Conservation (phyloP, 306 rosid species). For the Prunus dulcis region DNA sequence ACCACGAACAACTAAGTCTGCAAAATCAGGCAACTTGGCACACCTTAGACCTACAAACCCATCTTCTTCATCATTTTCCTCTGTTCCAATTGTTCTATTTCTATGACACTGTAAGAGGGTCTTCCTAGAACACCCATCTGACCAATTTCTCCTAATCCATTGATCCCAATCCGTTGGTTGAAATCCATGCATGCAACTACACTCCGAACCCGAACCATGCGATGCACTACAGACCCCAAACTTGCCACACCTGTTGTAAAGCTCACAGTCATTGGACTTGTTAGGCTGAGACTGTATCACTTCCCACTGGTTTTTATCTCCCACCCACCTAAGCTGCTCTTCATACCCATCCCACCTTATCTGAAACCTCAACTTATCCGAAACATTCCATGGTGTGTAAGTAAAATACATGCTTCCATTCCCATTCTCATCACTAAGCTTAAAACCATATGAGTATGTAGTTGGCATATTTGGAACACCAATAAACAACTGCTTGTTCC, state of each 20-base stretch:
- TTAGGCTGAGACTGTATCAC: constrained; percentile 40
- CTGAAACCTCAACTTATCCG: constrained; percentile 49
- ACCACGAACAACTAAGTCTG: neutral
- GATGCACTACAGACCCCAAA: constrained; percentile 49
- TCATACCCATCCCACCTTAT: constrained; percentile 59
- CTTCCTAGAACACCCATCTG: constrained; percentile 62
- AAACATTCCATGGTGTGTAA: constrained; percentile 15
- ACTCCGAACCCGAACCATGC: constrained; percentile 8
- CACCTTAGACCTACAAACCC: constrained; percentile 33
- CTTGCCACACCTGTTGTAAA: constrained; percentile 68
- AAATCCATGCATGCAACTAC: constrained; percentile 64
- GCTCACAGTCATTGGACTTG: constrained; percentile 40
- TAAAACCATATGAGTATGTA: constrained; percentile 41
- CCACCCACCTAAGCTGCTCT: constrained; percentile 45
- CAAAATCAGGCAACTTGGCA: constrained; percentile 75
- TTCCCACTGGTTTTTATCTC: constrained; percentile 36
- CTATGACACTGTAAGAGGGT: constrained; percentile 41
- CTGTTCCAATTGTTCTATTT: constrained; percentile 16
- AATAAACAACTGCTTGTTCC: constrained; percentile 52
- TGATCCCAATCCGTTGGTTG: constrained; percentile 20
- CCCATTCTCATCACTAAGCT: constrained; percentile 8
- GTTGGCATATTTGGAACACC: constrained; percentile 50
- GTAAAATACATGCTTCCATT: constrained; percentile 27
- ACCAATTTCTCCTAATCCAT: constrained; percentile 44
- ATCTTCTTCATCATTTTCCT: constrained; percentile 40